phyloP scores from a whole-genome alignment of 2,329 filamentous ascomycete species.

The Calonectria multiphialidica region DNA sequence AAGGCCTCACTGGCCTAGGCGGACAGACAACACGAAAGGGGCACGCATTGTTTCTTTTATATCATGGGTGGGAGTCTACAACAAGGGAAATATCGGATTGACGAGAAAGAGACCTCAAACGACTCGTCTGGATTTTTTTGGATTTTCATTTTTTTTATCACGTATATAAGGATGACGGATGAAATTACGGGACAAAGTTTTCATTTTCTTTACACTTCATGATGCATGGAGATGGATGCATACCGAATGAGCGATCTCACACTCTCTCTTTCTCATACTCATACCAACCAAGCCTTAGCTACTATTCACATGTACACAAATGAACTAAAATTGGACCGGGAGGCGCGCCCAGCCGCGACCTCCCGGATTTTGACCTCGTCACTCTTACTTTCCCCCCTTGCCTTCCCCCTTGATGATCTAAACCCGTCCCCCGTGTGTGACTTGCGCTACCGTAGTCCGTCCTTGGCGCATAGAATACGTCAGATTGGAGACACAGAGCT shows the following conservation, averaged over 20 bases:
- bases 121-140: neutral
- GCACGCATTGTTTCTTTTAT: conserved; percentile 8
- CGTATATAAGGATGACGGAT: conserved; percentile 19
- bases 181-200: neutral
- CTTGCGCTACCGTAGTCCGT: neutral
- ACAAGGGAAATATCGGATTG: conserved; percentile 14
- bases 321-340: conserved; percentile 8
- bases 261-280: neutral
- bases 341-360: neutral
- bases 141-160: neutral
- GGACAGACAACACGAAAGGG: conserved; percentile 16
- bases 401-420: neutral
- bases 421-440: neutral
- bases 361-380: neutral
- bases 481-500: neutral
- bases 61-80: conserved; percentile 23
- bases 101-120: neutral
- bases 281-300: neutral
- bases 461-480: neutral
- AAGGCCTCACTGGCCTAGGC: conserved; percentile 19
- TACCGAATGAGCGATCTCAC: neutral
- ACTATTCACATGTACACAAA: conserved; percentile 16
- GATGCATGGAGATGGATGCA: conserved; percentile 11
- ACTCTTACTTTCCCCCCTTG: neutral
- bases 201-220: neutral